Evolutionary conservation across 345 rosid genomes (phyloP).

Genomic region (Garcia nutans): DNA sequence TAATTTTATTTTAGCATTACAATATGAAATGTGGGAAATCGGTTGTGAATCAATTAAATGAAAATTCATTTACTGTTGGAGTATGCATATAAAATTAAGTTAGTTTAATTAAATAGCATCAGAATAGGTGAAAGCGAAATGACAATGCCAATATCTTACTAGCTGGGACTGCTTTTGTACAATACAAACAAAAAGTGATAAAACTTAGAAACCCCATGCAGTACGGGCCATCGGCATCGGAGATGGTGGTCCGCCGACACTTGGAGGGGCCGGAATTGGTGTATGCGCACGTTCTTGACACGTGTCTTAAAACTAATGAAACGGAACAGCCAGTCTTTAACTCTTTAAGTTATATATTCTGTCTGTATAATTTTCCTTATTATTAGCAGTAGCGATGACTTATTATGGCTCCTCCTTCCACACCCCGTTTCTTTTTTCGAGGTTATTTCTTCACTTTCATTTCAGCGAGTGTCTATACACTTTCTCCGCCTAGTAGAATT

Average conservation of each 20-base stretch:
- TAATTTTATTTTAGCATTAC: too few species aligned
- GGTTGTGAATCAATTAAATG: too few species aligned
- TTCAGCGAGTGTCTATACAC: background rate
- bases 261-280: slow-evolving; percentile 12
- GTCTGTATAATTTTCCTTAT: too few species aligned
- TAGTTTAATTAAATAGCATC: background rate
- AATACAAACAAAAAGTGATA: background rate
- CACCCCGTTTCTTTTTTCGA: slow-evolving; percentile 7
- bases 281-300: background rate
- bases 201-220: background rate
- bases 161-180: slow-evolving; percentile 6
- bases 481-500: too few species aligned
- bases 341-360: too few species aligned
- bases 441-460: background rate
- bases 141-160: slow-evolving; percentile 1
- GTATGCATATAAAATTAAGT: too few species aligned
- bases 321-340: slow-evolving; percentile 13
- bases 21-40: too few species aligned
- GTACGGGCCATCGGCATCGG: background rate
- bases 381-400: too few species aligned
- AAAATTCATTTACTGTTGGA: too few species aligned
- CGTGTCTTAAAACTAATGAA: background rate
- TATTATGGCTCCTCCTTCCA: slow-evolving; percentile 22
- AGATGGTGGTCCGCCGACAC: slow-evolving; percentile 7
- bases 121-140: slow-evolving; percentile 22